Evolutionary conservation across 257 asterid species (phyloP).

Genomic region (Leptodermis oblonga): DNA sequence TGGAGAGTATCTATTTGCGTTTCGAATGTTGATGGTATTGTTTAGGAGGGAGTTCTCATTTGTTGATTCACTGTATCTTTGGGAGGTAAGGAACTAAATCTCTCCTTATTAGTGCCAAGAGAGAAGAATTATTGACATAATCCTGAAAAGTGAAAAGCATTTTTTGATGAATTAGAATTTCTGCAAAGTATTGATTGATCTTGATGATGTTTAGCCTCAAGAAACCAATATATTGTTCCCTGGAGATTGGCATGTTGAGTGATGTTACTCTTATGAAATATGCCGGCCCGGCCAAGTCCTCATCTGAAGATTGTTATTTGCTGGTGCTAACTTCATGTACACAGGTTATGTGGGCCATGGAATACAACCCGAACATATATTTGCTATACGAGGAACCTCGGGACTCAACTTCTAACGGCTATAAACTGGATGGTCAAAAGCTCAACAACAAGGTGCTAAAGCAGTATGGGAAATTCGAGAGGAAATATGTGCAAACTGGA

Average conservation of each 20-base stretch:
- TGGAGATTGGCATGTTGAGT: neutral
- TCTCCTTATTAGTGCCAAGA: neutral
- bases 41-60: slow-evolving; percentile 93
- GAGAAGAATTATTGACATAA: neutral
- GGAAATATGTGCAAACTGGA: slow-evolving; percentile 70
- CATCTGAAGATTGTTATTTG: neutral
- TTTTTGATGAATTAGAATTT: neutral
- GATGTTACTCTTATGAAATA: neutral
- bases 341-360: slow-evolving; percentile 99
- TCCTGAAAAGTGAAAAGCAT: neutral
- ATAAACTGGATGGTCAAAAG: slow-evolving; percentile 35
- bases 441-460: slow-evolving; percentile 48
- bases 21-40: slow-evolving; percentile 97
- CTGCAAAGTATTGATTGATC: neutral
- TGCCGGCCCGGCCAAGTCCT: neutral
- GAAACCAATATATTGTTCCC: neutral
- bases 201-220: neutral
- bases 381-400: slow-evolving; percentile 54
- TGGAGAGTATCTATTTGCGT: slow-evolving; percentile 91
- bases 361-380: slow-evolving; percentile 75
- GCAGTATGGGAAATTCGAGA: slow-evolving; percentile 85
- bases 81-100: slow-evolving; percentile 65
- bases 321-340: neutral
- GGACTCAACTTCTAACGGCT: slow-evolving; percentile 26
- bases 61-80: slow-evolving; percentile 81